These are phyloP conservation scores for Cladorrhinum sp. DNA, from an alignment of 2,329 filamentous ascomycete species.

Conservation along the genomic window DNA sequence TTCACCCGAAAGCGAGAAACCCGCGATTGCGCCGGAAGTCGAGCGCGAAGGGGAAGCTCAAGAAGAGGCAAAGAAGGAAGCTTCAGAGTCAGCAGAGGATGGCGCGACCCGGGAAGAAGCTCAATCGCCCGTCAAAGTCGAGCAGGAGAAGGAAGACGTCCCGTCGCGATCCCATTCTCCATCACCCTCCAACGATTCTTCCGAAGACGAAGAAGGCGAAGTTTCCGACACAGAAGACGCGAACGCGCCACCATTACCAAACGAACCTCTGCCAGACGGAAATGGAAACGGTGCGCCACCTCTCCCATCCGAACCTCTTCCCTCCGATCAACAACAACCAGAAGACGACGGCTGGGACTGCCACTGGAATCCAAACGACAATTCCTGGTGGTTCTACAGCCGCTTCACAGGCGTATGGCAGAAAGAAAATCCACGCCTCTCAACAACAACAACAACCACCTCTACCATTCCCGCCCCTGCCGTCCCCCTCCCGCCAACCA, in stretches of 20 bases:
- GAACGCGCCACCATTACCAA: slow-evolving; percentile 23
- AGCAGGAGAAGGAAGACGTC: neutral
- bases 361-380: slow-evolving; percentile 66
- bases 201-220: slow-evolving; percentile 9
- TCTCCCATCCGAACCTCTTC: slow-evolving; percentile 42
- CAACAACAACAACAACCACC: too few species aligned
- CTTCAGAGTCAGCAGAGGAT: neutral
- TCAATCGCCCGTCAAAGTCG: neutral
- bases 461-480: slow-evolving; percentile 25
- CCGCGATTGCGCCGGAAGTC: slow-evolving; percentile 1
- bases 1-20: neutral
- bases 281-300: slow-evolving; percentile 34
- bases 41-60: neutral
- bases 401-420: slow-evolving; percentile 71
- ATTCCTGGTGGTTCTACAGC: slow-evolving; percentile 82
- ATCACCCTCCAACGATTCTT: slow-evolving; percentile 6
- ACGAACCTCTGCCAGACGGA: slow-evolving; percentile 23
- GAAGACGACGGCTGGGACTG: slow-evolving; percentile 69
- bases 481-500: slow-evolving; percentile 12
- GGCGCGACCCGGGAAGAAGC: neutral
- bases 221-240: slow-evolving; percentile 9
- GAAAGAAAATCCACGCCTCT: slow-evolving; percentile 82
- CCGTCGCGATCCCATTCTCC: neutral
- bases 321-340: slow-evolving; percentile 26
- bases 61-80: neutral